Conservation (phyloP, 139 green algal genomes). For the Chlamydomonas incerta region DNA sequence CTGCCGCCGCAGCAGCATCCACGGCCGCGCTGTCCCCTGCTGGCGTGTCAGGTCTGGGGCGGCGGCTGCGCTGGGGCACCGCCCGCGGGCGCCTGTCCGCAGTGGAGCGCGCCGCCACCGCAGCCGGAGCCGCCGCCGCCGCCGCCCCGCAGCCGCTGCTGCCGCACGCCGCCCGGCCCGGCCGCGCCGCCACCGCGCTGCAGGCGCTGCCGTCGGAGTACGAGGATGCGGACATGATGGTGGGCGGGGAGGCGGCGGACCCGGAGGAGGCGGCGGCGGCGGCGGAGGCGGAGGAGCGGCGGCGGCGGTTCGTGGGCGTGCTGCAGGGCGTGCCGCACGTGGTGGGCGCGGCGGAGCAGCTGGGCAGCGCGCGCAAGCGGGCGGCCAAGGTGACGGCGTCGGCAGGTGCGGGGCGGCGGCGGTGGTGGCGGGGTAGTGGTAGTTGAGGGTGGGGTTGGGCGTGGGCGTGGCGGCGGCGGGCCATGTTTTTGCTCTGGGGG, state of each 20-base stretch:
- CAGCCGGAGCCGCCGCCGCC: background rate
- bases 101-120: conserved; percentile 7
- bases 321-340: conserved; percentile 37
- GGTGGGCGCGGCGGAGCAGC: conserved; percentile 64
- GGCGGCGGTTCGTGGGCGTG: conserved; percentile 26
- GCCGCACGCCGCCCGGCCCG: no score
- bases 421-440: background rate
- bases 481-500: no score
- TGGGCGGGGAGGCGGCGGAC: background rate
- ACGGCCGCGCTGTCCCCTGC: no score
- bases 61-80: background rate
- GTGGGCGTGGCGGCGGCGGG: background rate
- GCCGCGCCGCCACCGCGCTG: no score
- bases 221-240: no score
- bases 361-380: conserved; percentile 74
- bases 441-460: no score
- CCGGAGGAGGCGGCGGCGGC: background rate
- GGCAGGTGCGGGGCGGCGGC: background rate
- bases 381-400: conserved; percentile 50
- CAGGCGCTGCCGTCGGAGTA: no score
- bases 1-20: no score
- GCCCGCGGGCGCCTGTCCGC: background rate
- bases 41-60: no score
- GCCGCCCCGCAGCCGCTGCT: no score
- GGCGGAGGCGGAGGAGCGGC: background rate